Base-by-base conservation (phyloP, 495 filamentous ascomycete species). In the Xylaria acuta region DNA sequence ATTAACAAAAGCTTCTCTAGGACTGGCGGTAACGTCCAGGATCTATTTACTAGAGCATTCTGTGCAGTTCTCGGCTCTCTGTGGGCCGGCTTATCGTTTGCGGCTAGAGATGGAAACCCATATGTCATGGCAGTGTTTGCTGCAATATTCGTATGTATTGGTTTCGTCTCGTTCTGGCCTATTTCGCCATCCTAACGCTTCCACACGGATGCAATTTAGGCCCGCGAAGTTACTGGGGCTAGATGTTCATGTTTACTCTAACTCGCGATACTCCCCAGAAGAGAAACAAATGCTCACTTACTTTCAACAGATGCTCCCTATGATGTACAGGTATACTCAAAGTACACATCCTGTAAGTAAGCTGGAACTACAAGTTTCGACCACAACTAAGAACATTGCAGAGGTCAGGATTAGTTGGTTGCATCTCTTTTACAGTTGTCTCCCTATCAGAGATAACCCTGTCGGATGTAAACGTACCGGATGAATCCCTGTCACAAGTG, bases 61-160 rank as follows among this genome's bases (percentile, higher is more conserved):
- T 84, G 82, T 51, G 83, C 80, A 16, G 75, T 82, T 4, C 74
- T 89, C 40, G 88, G 88, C 25, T 84, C 88, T 3, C 73, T 86
- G 2, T 90, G 88, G 87, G 86, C 82, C 8, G 88, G 86, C 3
- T 66, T 88, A 51, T 83, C 86, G 18, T 86, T 84, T 71, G 82
- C 81, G 27, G 85, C 85, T 11, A 83, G 81, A 20, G 63, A 81
- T 51, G 86, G 87, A 16, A 87, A 84, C 69, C 86, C 84, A 1
- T 88, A 85, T 74, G 83, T 89, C 22, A 82, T 89, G 73, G 86
- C 84, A 18, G 84, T 82, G n/a, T 88, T 90, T 74, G 84, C 86
- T n/a, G 81, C 76, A 9, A 78, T 89, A 14, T 89, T 83, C 70
- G 69, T 71, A 71, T 18, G 68, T 54, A 12, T 54, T 41, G 20